These are phyloP conservation scores for Diplodia corticola DNA, from an alignment of 2,329 filamentous ascomycete genomes.

Conservation along the genomic window DNA sequence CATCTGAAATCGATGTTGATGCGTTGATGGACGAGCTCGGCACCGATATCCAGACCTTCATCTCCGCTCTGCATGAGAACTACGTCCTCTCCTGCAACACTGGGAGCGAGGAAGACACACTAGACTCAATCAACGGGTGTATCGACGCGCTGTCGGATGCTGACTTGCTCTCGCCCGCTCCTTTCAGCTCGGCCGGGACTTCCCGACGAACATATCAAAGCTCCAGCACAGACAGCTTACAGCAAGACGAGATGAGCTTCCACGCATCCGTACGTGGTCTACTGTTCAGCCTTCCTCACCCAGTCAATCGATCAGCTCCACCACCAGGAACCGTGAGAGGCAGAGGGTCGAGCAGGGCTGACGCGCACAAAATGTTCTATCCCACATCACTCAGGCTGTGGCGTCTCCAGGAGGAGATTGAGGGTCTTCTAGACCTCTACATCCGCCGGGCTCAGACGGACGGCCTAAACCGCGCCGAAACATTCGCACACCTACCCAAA, in stretches of 20 bases:
- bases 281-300: slow-evolving; percentile 79
- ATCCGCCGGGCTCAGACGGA: slow-evolving; percentile 56
- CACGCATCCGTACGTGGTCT: slow-evolving; percentile 86
- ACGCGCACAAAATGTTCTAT: slow-evolving; percentile 88
- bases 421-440: slow-evolving; percentile 70
- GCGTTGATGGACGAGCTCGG: slow-evolving; percentile 88
- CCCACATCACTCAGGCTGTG: slow-evolving; percentile 82
- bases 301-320: slow-evolving; percentile 66
- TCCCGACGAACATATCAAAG: slow-evolving; percentile 50
- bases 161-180: slow-evolving; percentile 77
- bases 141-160: slow-evolving; percentile 84
- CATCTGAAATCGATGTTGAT: slow-evolving; percentile 55
- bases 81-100: slow-evolving; percentile 80
- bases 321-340: slow-evolving; percentile 25
- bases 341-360: slow-evolving; percentile 43
- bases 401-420: slow-evolving; percentile 79
- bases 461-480: slow-evolving; percentile 28
- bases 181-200: slow-evolving; percentile 63
- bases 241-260: slow-evolving; percentile 93
- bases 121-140: slow-evolving; percentile 81
- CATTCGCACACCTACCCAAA: slow-evolving; percentile 27
- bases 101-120: slow-evolving; percentile 59
- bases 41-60: slow-evolving; percentile 86
- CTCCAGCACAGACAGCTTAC: slow-evolving; percentile 67
- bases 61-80: slow-evolving; percentile 90